A percentile compares a stretch with the other conserved stretches of the same genome.
Evolutionary conservation across 2,329 filamentous ascomycete genomes (phyloP).

Genomic region (Chrysoporthe austroafricana): DNA sequence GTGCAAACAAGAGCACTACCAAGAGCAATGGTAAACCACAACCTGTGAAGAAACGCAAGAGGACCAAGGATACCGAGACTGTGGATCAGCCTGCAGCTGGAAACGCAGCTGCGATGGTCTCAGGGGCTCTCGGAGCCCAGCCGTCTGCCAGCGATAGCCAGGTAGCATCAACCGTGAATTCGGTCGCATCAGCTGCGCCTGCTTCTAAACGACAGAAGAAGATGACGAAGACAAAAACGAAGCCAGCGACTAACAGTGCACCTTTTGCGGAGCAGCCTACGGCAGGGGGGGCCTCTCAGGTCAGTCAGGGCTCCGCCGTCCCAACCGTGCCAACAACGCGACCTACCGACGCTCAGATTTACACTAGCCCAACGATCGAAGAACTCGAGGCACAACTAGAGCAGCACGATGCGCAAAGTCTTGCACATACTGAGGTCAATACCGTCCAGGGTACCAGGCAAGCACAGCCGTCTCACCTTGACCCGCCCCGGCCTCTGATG

Average conservation of each 20-base stretch:
- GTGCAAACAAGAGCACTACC: not conserved
- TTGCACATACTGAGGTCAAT: constrained; percentile 14
- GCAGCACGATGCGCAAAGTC: constrained; percentile 20
- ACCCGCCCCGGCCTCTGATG: constrained; percentile 13
- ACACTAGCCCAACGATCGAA: constrained; percentile 28
- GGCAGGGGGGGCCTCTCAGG: constrained; percentile 13
- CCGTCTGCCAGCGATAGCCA: constrained; percentile 10
- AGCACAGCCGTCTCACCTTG: constrained; percentile 8
- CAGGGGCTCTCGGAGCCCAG: constrained; percentile 10
- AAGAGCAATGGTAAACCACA: constrained; percentile 9
- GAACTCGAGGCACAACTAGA: constrained; percentile 29
- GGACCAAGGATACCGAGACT: constrained; percentile 32
- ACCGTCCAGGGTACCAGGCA: constrained; percentile 17
- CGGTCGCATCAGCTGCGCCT: constrained; percentile 33
- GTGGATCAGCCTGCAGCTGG: constrained; percentile 1
- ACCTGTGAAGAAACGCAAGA: constrained; percentile 38
- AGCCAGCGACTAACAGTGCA: constrained; percentile 25
- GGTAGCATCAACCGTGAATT: constrained; percentile 25
- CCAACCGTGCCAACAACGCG: constrained; percentile 15
- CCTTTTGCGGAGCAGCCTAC: constrained; percentile 21
- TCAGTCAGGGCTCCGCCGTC: constrained; percentile 13
- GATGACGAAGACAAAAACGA: constrained; percentile 31
- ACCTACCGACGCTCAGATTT: constrained; percentile 21
- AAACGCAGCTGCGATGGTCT: not conserved
- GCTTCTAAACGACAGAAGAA: constrained; percentile 44